phyloP scores from a whole-genome alignment of 164 flowering plant genomes.

The Vitis riparia region DNA sequence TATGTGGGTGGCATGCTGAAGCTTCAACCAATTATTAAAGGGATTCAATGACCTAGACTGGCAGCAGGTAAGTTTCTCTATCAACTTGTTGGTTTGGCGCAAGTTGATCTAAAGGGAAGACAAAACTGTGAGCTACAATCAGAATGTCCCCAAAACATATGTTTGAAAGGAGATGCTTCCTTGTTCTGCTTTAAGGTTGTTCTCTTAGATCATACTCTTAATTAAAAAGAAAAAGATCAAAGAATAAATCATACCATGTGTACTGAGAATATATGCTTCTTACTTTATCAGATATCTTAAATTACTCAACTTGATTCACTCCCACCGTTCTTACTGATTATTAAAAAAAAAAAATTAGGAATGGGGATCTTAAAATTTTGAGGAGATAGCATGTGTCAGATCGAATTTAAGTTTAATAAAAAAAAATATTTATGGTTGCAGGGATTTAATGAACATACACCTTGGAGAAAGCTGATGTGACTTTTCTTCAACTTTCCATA shows the following conservation, averaged over 20 bases:
- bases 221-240: too few relatives aligned
- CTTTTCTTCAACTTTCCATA: too few relatives aligned
- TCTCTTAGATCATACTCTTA: neutral
- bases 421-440: too few relatives aligned
- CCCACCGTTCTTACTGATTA: neutral
- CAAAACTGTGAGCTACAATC: conserved; percentile 14
- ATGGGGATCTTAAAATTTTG: too few relatives aligned
- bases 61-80: neutral
- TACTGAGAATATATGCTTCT: conserved; percentile 14
- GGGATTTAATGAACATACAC: too few relatives aligned
- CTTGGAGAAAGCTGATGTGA: too few relatives aligned
- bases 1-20: too few relatives aligned
- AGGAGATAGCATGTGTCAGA: too few relatives aligned
- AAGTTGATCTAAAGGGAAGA: neutral
- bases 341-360: too few relatives aligned
- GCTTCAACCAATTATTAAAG: neutral
- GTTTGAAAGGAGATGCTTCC: conserved; percentile 9
- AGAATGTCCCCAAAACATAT: conserved; percentile 13
- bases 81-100: neutral
- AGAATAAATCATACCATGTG: neutral
- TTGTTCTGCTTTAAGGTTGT: conserved; percentile 7
- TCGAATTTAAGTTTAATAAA: too few relatives aligned
- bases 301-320: neutral
- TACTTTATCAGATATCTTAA: neutral
- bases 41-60: neutral